phyloP scores from a whole-genome alignment of 345 rosid species.

The Dimocarpus longan region DNA sequence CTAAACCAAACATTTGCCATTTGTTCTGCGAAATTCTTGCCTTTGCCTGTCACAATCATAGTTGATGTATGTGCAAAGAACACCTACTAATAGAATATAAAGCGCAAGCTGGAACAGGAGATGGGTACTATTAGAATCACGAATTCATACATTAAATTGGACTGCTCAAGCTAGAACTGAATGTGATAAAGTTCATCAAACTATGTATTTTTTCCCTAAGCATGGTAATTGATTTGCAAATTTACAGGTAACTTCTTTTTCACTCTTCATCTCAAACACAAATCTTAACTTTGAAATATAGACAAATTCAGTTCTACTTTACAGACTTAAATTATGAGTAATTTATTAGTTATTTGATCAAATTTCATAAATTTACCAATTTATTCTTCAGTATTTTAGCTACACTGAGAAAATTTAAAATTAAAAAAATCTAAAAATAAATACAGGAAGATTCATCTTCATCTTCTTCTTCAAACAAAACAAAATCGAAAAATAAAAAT shows the following conservation, averaged over 20 bases:
- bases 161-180: constrained; percentile 1
- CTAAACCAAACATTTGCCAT: constrained; percentile 89
- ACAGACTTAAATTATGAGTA: neutral
- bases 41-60: constrained; percentile 98
- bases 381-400: neutral
- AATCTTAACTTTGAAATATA: neutral
- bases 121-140: constrained; percentile 24
- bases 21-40: constrained; percentile 95
- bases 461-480: too few species aligned
- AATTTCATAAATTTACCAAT: neutral
- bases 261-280: neutral
- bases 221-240: neutral
- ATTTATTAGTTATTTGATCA: neutral
- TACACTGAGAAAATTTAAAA: neutral
- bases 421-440: too few species aligned
- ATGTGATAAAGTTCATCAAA: constrained; percentile 6
- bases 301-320: neutral
- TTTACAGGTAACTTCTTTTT: neutral
- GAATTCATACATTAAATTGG: neutral
- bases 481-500: too few species aligned
- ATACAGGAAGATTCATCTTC: too few species aligned
- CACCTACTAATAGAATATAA: constrained; percentile 76
- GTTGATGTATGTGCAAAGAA: constrained; percentile 92
- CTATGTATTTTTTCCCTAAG: neutral
- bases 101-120: constrained; percentile 67